Evolutionary conservation across 768 basidiomycete genomes (phyloP).

Genomic region (Pulveroboletus ravenelii): DNA sequence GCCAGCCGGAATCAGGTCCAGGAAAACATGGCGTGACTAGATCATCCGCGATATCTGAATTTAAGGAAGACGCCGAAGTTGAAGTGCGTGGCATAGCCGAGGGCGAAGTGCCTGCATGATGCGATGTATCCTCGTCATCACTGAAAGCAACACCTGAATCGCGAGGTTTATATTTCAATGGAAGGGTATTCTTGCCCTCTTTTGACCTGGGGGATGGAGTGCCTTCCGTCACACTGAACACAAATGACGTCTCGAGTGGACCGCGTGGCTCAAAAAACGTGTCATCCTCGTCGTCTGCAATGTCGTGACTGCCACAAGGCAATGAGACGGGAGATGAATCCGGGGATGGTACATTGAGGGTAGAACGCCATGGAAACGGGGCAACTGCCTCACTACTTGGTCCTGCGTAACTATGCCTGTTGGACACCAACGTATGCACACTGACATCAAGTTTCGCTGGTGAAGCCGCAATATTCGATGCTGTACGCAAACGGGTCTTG

Average conservation of each 20-base stretch:
- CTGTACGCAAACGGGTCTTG: conserved; percentile 23
- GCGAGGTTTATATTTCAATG: conserved; percentile 66
- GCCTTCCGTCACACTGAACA: conserved; percentile 48
- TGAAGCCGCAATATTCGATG: conserved; percentile 14
- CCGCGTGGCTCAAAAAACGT: conserved; percentile 48
- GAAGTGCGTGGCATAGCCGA: conserved; percentile 53
- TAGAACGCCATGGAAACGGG: conserved; percentile 35
- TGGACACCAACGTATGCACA: conserved; percentile 32
- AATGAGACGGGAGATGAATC: conserved; percentile 43
- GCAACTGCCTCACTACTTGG: conserved; percentile 33
- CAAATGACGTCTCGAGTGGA: conserved; percentile 49
- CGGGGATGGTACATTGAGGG: conserved; percentile 41
- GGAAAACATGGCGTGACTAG: conserved; percentile 70
- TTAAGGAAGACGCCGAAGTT: conserved; percentile 57
- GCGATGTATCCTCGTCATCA: conserved; percentile 47
- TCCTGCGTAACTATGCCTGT: conserved; percentile 67
- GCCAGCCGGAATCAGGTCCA: conserved; percentile 58
- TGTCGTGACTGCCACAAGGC: conserved; percentile 28
- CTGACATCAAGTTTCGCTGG: conserved; percentile 2
- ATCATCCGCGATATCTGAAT: conserved; percentile 54
- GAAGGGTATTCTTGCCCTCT: conserved; percentile 35
- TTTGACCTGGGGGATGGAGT: conserved; percentile 53
- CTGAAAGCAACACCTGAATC: conserved; percentile 63
- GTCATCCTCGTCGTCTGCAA: conserved; percentile 45
- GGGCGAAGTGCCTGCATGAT: conserved; percentile 14